These are phyloP conservation scores for Sphaceloma murrayae DNA, from an alignment of 2,329 filamentous ascomycete genomes.

Conservation along the genomic window DNA sequence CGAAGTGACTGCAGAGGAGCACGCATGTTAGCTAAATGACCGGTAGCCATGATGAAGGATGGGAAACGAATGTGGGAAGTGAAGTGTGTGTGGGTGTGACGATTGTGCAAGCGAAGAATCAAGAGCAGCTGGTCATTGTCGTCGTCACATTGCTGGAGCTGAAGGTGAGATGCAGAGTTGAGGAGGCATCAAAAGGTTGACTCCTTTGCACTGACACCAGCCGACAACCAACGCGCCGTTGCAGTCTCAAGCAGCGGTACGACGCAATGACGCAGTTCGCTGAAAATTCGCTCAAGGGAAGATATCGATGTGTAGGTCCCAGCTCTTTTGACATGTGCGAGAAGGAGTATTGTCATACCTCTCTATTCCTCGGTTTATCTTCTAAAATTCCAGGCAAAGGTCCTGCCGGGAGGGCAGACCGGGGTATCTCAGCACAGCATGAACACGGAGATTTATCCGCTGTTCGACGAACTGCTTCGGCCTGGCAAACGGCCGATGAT, in stretches of 20 bases:
- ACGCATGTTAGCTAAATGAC: conserved; percentile 15
- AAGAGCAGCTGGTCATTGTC: conserved; percentile 5
- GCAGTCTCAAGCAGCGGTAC: conserved; percentile 4
- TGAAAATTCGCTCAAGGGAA: conserved; percentile 10
- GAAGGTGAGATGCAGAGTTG: neutral
- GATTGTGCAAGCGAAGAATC: neutral
- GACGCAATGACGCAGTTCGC: conserved; percentile 14
- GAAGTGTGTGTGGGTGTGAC: too few relatives aligned
- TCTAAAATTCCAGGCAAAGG: conserved; percentile 12
- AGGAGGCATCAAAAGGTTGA: conserved; percentile 4
- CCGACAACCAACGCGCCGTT: conserved; percentile 15
- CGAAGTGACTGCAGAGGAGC: conserved; percentile 14
- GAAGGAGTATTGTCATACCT: conserved; percentile 8
- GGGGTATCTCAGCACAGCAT: conserved; percentile 15
- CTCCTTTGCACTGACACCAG: conserved; percentile 11
- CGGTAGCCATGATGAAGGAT: conserved; percentile 14
- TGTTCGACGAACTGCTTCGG: neutral
- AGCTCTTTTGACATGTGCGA: conserved; percentile 6
- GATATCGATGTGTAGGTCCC: neutral
- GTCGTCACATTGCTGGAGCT: neutral
- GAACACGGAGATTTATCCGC: conserved; percentile 5
- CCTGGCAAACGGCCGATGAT: too few relatives aligned
- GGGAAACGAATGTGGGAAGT: conserved; percentile 3
- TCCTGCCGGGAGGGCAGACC: conserved; percentile 15
- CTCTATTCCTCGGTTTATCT: conserved; percentile 6